Evolutionary conservation across 2,329 filamentous ascomycete genomes (phyloP).

Genomic region (Calonectria montana): DNA sequence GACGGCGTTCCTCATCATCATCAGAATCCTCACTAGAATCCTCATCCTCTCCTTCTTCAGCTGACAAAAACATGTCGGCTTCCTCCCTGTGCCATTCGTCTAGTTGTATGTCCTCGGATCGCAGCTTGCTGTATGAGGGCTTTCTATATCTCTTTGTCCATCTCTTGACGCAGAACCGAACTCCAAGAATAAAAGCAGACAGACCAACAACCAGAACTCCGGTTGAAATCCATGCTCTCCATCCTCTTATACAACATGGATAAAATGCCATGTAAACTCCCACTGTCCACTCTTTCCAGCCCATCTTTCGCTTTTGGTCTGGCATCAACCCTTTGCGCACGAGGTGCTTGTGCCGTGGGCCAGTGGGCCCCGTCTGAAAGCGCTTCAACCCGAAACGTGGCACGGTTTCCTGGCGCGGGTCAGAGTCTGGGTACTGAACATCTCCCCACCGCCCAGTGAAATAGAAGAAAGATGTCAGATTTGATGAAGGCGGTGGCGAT

Average conservation of each 20-base stretch:
- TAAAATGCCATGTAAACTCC: slow-evolving; percentile 44
- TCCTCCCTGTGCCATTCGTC: slow-evolving; percentile 51
- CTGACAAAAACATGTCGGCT: slow-evolving; percentile 29
- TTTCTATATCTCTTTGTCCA: slow-evolving; percentile 17
- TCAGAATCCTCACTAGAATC: neutral
- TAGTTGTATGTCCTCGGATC: slow-evolving; percentile 38
- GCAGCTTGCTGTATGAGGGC: slow-evolving; percentile 35
- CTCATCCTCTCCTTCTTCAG: slow-evolving; percentile 21
- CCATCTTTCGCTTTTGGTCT: slow-evolving; percentile 33
- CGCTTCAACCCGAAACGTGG: slow-evolving; percentile 48
- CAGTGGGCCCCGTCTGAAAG: slow-evolving; percentile 46
- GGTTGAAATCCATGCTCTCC: slow-evolving; percentile 45
- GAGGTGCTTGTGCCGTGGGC: slow-evolving; percentile 47
- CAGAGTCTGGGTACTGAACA: slow-evolving; percentile 41
- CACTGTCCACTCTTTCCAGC: slow-evolving; percentile 45
- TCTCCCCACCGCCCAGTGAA: slow-evolving; percentile 50
- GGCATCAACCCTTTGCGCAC: slow-evolving; percentile 47
- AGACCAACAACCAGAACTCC: slow-evolving; percentile 28
- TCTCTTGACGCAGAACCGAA: slow-evolving; percentile 22
- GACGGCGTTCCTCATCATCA: neutral
- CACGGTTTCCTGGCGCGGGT: slow-evolving; percentile 47
- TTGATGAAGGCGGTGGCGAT: slow-evolving; percentile 25
- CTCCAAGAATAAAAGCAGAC: slow-evolving; percentile 16
- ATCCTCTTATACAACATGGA: slow-evolving; percentile 49
- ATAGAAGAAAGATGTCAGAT: slow-evolving; percentile 50